phyloP scores from a whole-genome alignment of 768 basidiomycete species.

The Boletus subcaerulescens region DNA sequence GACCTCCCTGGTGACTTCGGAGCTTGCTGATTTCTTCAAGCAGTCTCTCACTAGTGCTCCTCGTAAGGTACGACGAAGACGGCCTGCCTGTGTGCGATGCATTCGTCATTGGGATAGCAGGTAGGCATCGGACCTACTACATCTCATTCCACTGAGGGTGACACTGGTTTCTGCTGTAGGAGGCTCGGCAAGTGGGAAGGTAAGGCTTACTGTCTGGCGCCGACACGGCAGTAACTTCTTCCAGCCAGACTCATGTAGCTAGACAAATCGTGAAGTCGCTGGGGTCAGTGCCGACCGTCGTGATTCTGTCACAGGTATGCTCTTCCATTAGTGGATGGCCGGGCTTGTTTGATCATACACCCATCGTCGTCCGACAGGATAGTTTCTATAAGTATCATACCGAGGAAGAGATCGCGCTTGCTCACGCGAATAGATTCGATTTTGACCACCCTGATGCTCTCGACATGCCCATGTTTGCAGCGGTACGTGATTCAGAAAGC shows the following conservation, averaged over 20 bases:
- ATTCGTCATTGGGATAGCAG: slow-evolving; percentile 83
- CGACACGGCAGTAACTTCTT: slow-evolving; percentile 1
- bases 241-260: slow-evolving; percentile 75
- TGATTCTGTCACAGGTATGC: slow-evolving; percentile 83
- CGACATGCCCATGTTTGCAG: slow-evolving; percentile 83
- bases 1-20: slow-evolving; percentile 70
- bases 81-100: slow-evolving; percentile 68
- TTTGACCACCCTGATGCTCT: slow-evolving; percentile 93
- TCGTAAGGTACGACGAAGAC: slow-evolving; percentile 71
- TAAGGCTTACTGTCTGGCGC: slow-evolving; percentile 27
- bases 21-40: slow-evolving; percentile 1
- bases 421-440: slow-evolving; percentile 76
- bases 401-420: slow-evolving; percentile 77
- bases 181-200: slow-evolving; percentile 88
- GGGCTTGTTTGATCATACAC: background rate
- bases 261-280: slow-evolving; percentile 75
- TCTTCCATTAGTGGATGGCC: background rate
- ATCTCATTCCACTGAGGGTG: background rate
- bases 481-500: slow-evolving; percentile 44
- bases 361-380: slow-evolving; percentile 51
- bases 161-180: slow-evolving; percentile 39
- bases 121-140: slow-evolving; percentile 38
- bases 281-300: slow-evolving; percentile 82
- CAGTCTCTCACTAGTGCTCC: slow-evolving; percentile 12
- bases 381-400: slow-evolving; percentile 88